phyloP scores from a whole-genome alignment of 345 rosid species.

The Conringia planisiliqua region DNA sequence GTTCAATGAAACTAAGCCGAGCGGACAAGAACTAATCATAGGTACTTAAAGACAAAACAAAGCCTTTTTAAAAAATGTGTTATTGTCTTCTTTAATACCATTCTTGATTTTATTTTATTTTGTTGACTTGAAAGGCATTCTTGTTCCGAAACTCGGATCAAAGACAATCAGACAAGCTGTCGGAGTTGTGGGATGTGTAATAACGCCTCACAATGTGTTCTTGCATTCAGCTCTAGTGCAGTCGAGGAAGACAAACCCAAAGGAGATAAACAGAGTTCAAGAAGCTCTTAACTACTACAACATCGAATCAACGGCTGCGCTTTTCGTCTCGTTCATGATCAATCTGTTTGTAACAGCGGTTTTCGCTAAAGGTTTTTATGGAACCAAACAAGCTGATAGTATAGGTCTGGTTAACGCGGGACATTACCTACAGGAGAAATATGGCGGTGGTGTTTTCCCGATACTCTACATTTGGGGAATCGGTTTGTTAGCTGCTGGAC shows the following conservation, averaged over 20 bases:
- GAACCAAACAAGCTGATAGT: conserved; percentile 61
- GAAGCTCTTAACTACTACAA: conserved; percentile 84
- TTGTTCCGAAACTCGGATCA: conserved; percentile 81
- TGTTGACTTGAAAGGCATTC: conserved; percentile 48
- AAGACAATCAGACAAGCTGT: conserved; percentile 89
- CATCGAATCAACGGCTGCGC: conserved; percentile 79
- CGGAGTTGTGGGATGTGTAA: conserved; percentile 92
- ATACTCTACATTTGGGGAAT: conserved; percentile 92
- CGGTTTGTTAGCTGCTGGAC: conserved; percentile 93
- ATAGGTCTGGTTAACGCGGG: conserved; percentile 89
- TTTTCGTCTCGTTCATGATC: conserved; percentile 65
- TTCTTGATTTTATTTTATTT: not conserved
- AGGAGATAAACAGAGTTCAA: conserved; percentile 56
- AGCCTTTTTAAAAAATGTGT: not conserved
- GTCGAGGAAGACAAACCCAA: conserved; percentile 72
- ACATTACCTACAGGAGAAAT: conserved; percentile 68
- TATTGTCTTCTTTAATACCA: not conserved
- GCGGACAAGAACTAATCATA: conserved; percentile 53
- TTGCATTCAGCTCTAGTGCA: conserved; percentile 93
- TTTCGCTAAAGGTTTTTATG: conserved; percentile 90
- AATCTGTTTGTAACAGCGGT: conserved; percentile 85
- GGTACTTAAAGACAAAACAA: conserved; percentile 36
- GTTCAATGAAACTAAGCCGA: conserved; percentile 82
- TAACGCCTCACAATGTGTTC: conserved; percentile 92
- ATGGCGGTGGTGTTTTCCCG: conserved; percentile 81